Base-by-base conservation (phyloP, 2,329 filamentous ascomycete species). In the Chaetomiaceae sp. region DNA sequence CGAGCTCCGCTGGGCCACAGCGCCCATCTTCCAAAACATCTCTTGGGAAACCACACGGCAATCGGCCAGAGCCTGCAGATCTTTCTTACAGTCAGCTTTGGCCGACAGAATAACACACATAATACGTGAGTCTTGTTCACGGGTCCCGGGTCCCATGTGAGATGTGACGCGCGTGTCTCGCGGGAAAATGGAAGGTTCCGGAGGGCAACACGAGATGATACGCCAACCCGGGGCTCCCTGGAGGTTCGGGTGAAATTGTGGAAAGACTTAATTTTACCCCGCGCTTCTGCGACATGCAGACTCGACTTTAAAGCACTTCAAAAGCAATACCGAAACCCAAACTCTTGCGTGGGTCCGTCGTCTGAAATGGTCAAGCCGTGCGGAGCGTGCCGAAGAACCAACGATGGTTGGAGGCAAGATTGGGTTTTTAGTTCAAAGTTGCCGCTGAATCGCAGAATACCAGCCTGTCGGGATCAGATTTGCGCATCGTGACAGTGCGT, bases 91-190 rank as follows among this genome's bases (percentile, higher is more conserved):
- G n/a, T n/a, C n/a, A n/a, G n/a, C n/a, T n/a, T n/a, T n/a, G n/a
- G n/a, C n/a, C n/a, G n/a, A n/a, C n/a, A n/a, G n/a, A n/a, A n/a
- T n/a, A n/a, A n/a, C n/a, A n/a, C n/a, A n/a, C n/a, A n/a, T n/a
- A n/a, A n/a, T n/a, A n/a, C n/a, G n/a, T n/a, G n/a, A n/a, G n/a
- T n/a, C n/a, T n/a, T n/a, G n/a, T n/a, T n/a, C n/a, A n/a, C n/a
- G n/a, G n/a, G n/a, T n/a, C n/a, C n/a, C n/a, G n/a, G n/a, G n/a
- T n/a, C n/a, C n/a, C n/a, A n/a, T n/a, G n/a, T n/a, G n/a, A n/a
- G n/a, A n/a, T n/a, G n/a, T n/a, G n/a, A 42, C 20, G 25, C 17
- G 27, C 4, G 13, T 54, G 51, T 54, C 53, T 57, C 56, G 55
- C 39, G 55, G 57, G 31, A 55, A 44, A 53, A 55, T 51, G 30